Evolutionary conservation across 257 asterid genomes (phyloP).

Genomic region (Primulina eburnea): DNA sequence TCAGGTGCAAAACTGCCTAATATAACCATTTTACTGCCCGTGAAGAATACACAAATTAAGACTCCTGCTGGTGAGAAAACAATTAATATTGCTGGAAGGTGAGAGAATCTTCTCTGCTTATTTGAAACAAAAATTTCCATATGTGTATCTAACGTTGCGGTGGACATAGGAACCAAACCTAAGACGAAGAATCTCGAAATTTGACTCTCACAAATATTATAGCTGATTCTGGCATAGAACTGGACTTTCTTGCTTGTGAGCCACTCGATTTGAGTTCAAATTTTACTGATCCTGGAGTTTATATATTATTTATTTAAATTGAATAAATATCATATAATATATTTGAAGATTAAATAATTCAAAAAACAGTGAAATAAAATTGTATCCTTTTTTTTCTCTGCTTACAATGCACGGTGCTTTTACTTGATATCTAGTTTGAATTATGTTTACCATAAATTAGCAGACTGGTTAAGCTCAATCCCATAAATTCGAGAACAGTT

Average conservation of each 20-base stretch:
- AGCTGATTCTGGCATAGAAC: constrained; percentile 10
- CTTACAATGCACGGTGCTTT: no score
- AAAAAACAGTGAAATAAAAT: no score
- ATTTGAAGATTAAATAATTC: no score
- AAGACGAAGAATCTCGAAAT: not conserved
- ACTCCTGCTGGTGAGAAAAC: constrained; percentile 63
- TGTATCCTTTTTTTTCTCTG: no score
- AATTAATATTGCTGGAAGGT: constrained; percentile 78
- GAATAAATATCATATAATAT: no score
- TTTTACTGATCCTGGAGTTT: no score
- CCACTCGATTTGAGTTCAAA: not conserved
- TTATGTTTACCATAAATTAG: no score
- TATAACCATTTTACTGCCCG: constrained; percentile 61
- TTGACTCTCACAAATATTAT: not conserved
- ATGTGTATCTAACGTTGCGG: constrained; percentile 6
- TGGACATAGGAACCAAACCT: constrained; percentile 15
- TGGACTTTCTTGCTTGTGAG: not conserved
- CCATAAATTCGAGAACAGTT: no score
- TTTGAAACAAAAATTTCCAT: constrained; percentile 18
- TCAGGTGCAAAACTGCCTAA: constrained; percentile 88
- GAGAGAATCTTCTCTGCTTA: constrained; percentile 26
- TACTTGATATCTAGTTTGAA: no score
- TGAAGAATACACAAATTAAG: constrained; percentile 58
- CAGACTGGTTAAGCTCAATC: no score
- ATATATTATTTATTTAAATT: no score